Evolutionary conservation across 495 filamentous ascomycete genomes (phyloP).

Genomic region (Aspergillus haitiensis): DNA sequence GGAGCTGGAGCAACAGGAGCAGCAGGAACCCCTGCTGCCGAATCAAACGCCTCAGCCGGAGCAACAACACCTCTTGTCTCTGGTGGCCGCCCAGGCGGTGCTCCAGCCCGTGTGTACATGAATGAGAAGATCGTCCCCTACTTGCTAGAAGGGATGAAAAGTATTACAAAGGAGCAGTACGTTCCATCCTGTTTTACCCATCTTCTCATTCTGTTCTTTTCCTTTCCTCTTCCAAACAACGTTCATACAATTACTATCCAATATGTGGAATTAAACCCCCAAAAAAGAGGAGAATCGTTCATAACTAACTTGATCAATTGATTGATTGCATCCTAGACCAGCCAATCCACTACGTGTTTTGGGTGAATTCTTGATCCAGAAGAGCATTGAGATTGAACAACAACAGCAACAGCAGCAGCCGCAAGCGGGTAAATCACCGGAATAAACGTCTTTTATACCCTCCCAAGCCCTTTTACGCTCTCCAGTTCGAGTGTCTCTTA

Average conservation of each 20-base stretch:
- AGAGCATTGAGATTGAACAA: conserved; percentile 64
- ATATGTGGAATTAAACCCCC: no score
- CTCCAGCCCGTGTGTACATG: conserved; percentile 82
- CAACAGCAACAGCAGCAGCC: conserved; percentile 13
- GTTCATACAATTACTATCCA: neutral
- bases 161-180: conserved; percentile 78
- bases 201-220: conserved; percentile 5
- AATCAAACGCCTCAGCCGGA: conserved; percentile 21
- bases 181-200: conserved; percentile 30
- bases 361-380: conserved; percentile 81
- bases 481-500: neutral
- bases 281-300: no score
- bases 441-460: conserved; percentile 11
- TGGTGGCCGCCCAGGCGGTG: conserved; percentile 62
- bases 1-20: conserved; percentile 6
- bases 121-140: conserved; percentile 84
- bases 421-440: conserved; percentile 18
- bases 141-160: conserved; percentile 90
- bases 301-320: neutral
- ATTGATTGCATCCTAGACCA: conserved; percentile 44
- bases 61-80: conserved; percentile 33
- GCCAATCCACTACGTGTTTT: conserved; percentile 82
- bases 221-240: neutral
- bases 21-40: conserved; percentile 24
- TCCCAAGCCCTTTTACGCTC: neutral